Evolutionary conservation across 2,329 filamentous ascomycete species (phyloP).

Genomic region (Nothopassalora personata): DNA sequence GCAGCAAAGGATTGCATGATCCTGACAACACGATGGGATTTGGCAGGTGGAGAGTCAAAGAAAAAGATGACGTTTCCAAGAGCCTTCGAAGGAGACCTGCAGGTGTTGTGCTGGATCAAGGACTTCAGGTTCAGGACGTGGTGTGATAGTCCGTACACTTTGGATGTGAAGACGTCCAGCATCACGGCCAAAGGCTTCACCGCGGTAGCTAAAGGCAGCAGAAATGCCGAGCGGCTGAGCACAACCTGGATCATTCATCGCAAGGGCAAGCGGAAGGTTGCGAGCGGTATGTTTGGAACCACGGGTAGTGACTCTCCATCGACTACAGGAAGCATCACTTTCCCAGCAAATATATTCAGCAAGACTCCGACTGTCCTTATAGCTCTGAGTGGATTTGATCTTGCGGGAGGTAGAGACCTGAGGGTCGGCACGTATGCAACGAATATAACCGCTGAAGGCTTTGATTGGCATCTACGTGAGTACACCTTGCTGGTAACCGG

Average conservation of each 20-base stretch:
- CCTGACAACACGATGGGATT: constrained; percentile 4
- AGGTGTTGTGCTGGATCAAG: constrained; percentile 11
- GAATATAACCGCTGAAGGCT: neutral
- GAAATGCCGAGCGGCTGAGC: constrained; percentile 9
- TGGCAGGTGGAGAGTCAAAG: neutral
- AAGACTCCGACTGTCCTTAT: constrained; percentile 16
- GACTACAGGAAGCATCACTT: constrained; percentile 7
- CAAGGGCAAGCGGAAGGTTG: constrained; percentile 16
- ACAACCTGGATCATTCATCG: constrained; percentile 15
- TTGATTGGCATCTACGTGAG: constrained; percentile 6
- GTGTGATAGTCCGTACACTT: constrained; percentile 1
- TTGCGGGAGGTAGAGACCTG: constrained; percentile 2
- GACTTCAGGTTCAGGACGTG: constrained; percentile 11
- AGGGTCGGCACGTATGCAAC: constrained; percentile 1
- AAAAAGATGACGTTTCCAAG: constrained; percentile 2
- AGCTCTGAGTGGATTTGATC: constrained; percentile 4
- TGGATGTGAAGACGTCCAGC: constrained; percentile 9
- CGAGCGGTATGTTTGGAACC: constrained; percentile 12
- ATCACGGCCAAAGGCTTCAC: constrained; percentile 14
- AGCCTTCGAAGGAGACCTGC: neutral
- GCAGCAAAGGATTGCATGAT: constrained; percentile 6
- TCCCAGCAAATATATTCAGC: constrained; percentile 8
- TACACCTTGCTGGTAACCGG: neutral
- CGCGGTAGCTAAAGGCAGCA: constrained; percentile 11
- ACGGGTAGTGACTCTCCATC: neutral